phyloP scores from a whole-genome alignment of 2,329 filamentous ascomycete species.

The Aureobasidium sp. region DNA sequence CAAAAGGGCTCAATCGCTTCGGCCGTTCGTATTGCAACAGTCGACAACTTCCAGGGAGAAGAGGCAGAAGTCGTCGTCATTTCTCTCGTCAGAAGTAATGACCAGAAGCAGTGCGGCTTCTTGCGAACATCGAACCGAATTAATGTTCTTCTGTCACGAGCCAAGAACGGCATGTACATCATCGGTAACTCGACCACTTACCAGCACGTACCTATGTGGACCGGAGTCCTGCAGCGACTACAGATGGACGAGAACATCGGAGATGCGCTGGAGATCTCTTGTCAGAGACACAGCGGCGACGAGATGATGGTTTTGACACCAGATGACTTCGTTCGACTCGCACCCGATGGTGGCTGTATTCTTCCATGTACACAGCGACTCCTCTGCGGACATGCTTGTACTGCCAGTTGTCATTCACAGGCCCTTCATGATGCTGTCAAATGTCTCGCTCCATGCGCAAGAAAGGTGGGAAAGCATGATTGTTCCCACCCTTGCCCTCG shows the following conservation, averaged over 20 bases:
- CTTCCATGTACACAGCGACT: conserved; percentile 42
- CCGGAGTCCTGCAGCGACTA: conserved; percentile 50
- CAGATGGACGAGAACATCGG: conserved; percentile 43
- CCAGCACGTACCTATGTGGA: conserved; percentile 56
- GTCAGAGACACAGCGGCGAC: conserved; percentile 53
- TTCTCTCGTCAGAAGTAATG: conserved; percentile 65
- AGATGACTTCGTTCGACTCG: conserved; percentile 50
- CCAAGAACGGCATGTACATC: conserved; percentile 64
- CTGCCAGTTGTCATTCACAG: conserved; percentile 38
- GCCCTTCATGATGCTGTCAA: conserved; percentile 35
- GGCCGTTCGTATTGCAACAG: conserved; percentile 12
- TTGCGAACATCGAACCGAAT: conserved; percentile 60
- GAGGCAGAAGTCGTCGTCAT: conserved; percentile 65
- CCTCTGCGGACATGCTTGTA: conserved; percentile 41
- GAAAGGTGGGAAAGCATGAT: conserved; percentile 24
- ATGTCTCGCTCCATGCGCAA: conserved; percentile 37
- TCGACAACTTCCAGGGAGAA: conserved; percentile 66
- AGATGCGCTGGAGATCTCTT: conserved; percentile 46
- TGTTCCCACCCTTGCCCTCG: conserved; percentile 40
- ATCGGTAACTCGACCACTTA: conserved; percentile 54
- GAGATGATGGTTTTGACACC: conserved; percentile 45
- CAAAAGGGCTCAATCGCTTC: conserved; percentile 13
- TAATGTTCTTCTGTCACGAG: conserved; percentile 61
- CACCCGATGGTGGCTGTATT: conserved; percentile 57
- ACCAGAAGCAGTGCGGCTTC: conserved; percentile 53